Evolutionary conservation across 768 basidiomycete species (phyloP).

Genomic region (Galerina sulciceps): DNA sequence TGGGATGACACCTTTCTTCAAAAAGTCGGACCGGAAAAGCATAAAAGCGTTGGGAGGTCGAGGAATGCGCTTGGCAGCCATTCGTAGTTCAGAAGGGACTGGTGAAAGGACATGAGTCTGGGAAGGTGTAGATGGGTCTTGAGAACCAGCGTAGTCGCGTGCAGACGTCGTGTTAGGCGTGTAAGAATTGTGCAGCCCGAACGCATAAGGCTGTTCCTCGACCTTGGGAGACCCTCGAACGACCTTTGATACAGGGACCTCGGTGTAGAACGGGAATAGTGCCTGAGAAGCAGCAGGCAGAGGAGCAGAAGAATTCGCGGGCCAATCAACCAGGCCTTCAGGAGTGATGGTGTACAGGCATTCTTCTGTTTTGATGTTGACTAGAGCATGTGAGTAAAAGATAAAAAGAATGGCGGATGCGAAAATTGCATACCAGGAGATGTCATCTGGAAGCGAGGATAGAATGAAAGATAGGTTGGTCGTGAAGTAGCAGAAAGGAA

Average conservation of each 20-base stretch:
- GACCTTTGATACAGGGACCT: background rate
- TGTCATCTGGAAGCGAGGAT: background rate
- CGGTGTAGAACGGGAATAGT: background rate
- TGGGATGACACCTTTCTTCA: slow-evolving; percentile 51
- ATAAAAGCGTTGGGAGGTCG: slow-evolving; percentile 88
- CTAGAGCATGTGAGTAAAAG: background rate
- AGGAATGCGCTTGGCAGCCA: slow-evolving; percentile 49
- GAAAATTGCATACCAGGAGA: background rate
- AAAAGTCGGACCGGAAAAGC: slow-evolving; percentile 73
- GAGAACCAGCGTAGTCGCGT: background rate
- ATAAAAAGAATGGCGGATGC: background rate
- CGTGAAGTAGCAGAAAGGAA: background rate
- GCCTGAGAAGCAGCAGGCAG: background rate
- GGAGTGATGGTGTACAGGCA: background rate
- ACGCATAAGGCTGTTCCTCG: background rate
- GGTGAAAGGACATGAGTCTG: background rate
- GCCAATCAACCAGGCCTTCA: background rate
- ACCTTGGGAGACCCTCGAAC: background rate
- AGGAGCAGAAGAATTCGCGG: too few species aligned
- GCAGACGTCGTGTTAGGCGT: background rate
- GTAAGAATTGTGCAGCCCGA: background rate
- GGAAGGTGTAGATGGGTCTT: background rate
- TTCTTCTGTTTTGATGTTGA: background rate
- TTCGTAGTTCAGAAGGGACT: slow-evolving; percentile 13
- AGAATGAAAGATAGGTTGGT: background rate